Evolutionary conservation across 2,329 filamentous ascomycete species (phyloP), one percentile per base, ranked within the genome.

Genomic region (Triangularia verruculosa): DNA sequence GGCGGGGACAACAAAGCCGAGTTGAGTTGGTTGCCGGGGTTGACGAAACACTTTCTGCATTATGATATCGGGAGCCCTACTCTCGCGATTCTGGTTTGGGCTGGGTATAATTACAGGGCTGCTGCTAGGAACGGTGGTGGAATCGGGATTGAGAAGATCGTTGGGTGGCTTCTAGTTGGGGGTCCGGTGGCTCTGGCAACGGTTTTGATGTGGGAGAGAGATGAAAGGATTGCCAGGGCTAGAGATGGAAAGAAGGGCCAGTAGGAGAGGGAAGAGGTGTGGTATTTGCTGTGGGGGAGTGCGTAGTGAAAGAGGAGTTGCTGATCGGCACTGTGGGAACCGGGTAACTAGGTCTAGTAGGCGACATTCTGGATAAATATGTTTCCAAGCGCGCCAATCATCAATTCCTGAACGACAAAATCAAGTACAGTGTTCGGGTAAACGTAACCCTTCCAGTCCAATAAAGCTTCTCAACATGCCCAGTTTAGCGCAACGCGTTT

Each of bases 331-430:
- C 34, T 24, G 8, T 11, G n/a, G 22, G 25, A 27, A 54, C 52
- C 52, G 22, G 52, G 52, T 54, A 25, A 3, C 52, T 54, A 24
- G 52, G 43, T 51, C n/a, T 54, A 54, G 2, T 54, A 54, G 1
- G 51, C 8, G 25, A 17, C 8, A 15, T 12, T 7, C 22, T 54
- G 52, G 52, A 24, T 25, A 54, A 54, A 54, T 54, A 9, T 54
- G 4, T 54, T 54, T 27, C 52, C 22, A 54, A 54, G 52, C 52
- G 52, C 52, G 22, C 52, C 52, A 54, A 54, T 54, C 52, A 25
- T 13, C 52, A 54, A 20, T 9, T 27, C 4, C 12, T 11, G 12
- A n/a, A 12, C 22, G 22, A 5, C 17, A n/a, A 13, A 13, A 13
- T 27, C 4, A 25, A 15, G 22, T 17, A 12, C n/a, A 9, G 7